Evolutionary conservation across 345 rosid genomes (phyloP).

Genomic region (Kernera saxatilis): DNA sequence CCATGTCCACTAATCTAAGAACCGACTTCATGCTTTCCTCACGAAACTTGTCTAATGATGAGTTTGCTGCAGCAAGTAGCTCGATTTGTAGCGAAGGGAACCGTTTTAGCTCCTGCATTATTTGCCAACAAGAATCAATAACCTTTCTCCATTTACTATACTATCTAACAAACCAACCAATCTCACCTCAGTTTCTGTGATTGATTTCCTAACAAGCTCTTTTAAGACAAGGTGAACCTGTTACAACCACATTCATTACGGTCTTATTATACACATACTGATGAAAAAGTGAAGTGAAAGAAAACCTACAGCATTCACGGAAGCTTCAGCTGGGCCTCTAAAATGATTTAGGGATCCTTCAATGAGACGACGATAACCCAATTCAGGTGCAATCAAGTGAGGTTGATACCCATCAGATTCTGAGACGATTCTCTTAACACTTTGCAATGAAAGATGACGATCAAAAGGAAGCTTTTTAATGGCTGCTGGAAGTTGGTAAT

Average conservation of each 20-base stretch:
- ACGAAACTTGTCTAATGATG: constrained; percentile 60
- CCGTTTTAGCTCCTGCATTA: constrained; percentile 58
- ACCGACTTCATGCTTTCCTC: constrained; percentile 64
- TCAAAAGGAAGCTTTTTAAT: constrained; percentile 74
- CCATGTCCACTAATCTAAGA: constrained; percentile 72
- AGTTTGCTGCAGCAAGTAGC: constrained; percentile 55
- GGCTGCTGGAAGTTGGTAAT: constrained; percentile 76
- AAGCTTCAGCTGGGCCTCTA: constrained; percentile 86
- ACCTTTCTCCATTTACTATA: neutral
- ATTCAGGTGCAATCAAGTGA: constrained; percentile 80
- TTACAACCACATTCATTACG: constrained; percentile 3
- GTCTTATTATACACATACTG: neutral
- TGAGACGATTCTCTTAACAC: constrained; percentile 61
- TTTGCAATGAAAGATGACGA: constrained; percentile 70
- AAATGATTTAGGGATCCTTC: constrained; percentile 59
- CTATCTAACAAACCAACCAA: neutral
- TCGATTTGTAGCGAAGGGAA: constrained; percentile 73
- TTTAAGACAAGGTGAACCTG: constrained; percentile 70
- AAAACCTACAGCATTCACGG: constrained; percentile 69
- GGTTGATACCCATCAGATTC: constrained; percentile 92
- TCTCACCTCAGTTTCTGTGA: constrained; percentile 66
- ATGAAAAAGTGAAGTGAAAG: neutral
- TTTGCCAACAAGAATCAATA: neutral
- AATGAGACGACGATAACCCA: constrained; percentile 68
- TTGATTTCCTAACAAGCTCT: constrained; percentile 70